phyloP scores from a whole-genome alignment of 345 rosid genomes.

The Eucalyptus sp. region DNA sequence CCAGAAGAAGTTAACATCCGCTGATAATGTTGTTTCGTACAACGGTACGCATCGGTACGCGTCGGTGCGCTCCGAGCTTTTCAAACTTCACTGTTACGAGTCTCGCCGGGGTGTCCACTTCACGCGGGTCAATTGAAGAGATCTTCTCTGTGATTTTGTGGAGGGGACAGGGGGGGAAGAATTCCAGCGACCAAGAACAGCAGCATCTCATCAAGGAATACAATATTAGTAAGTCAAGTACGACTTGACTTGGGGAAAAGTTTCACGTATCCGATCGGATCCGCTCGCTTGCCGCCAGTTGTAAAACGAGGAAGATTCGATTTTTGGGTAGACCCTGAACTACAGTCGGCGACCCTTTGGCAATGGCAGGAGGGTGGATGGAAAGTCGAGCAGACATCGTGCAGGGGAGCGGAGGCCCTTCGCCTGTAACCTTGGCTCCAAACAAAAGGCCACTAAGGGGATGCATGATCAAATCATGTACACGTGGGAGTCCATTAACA shows the following conservation, averaged over 20 bases:
- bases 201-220: not conserved
- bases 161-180: not conserved
- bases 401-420: not conserved
- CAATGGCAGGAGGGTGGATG: not conserved
- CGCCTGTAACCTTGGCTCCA: not conserved
- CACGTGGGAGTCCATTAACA: conserved; percentile 87
- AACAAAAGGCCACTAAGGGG: not conserved
- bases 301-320: not conserved
- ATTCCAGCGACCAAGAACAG: not conserved
- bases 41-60: not conserved
- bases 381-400: not conserved
- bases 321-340: not conserved
- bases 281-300: not conserved
- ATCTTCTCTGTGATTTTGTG: not conserved
- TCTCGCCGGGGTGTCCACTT: not conserved
- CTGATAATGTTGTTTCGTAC: not conserved
- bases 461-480: conserved; percentile 18
- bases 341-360: not conserved
- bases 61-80: too few relatives aligned
- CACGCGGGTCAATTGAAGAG: not conserved
- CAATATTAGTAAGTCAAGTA: not conserved
- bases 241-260: not conserved
- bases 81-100: too few relatives aligned
- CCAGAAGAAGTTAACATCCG: not conserved
- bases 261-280: not conserved